Base-by-base conservation (phyloP, 495 filamentous ascomycete genomes). In the Penicillium arizonense region DNA sequence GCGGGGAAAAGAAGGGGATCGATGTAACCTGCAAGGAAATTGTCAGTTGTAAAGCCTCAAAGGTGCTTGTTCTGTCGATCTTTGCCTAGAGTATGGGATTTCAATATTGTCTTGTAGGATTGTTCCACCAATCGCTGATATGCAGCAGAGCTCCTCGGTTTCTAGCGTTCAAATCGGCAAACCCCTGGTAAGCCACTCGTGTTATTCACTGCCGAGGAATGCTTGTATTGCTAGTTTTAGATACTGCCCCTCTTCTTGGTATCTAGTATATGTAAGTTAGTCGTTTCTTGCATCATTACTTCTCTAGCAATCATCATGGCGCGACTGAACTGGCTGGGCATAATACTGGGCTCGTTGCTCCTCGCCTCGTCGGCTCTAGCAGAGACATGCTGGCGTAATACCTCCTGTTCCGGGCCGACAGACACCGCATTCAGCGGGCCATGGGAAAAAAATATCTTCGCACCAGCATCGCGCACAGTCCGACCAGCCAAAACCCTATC, bases 401-500 rank as follows among this genome's bases (percentile, higher is more conserved):
- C 78, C 6, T 61, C 71, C 34, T 87, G 84, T 51, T 76, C 75
- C 20, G 80, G 82, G 0, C 77, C 82, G 23, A 53, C 62, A 12
- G 53, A 73, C 11, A 50, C 72, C 23, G 74, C 80, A n/a, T 87
- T 86, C 52, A 74, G 77, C 0, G 83, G 83, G 3, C 62, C 68
- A 36, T 86, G 84, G 83, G 80, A 86, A 32, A 64, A 71, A 3
- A 81, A 87, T 59, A 86, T 81, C 41, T 86, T 75, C 53, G 76
- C 82, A 7, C 82, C 83, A 14, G 38, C 72, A 3, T 77, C 81
- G 5, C 72, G 83, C 52, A 80, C 66, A 37, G 74, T 86, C 4
- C 61, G 67, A 30, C 82, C 83, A 3, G 69, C 64, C 23, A 66
- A 67, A 11, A 73, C 80, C 16, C 68, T 81, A 16, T 69, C 73